A percentile compares a stretch with the other conserved stretches of the same genome.
These are phyloP conservation scores for Neoboletus magnificus DNA, from an alignment of 768 basidiomycete species.

Conservation along the genomic window DNA sequence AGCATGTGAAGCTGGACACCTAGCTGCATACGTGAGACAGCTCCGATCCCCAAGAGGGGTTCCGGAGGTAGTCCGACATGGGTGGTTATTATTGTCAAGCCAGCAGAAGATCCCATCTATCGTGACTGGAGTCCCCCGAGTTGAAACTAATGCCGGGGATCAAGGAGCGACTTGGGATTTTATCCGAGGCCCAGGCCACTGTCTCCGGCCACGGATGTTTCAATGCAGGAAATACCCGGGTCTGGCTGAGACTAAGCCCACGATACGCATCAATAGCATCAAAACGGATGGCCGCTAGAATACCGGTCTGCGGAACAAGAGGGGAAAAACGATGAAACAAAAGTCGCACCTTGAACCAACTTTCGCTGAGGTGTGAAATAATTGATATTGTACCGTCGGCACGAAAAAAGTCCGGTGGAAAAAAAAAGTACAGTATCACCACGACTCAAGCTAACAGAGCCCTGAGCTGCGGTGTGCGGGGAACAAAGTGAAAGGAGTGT, in stretches of 20 bases:
- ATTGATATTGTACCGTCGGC: background rate
- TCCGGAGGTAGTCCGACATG: background rate
- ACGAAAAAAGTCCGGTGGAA: background rate
- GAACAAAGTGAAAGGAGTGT: background rate
- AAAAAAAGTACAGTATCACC: background rate
- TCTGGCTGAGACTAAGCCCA: background rate
- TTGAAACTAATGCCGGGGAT: background rate
- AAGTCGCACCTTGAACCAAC: background rate
- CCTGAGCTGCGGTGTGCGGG: background rate
- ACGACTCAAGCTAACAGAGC: background rate
- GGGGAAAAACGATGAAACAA: background rate
- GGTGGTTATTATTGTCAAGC: background rate
- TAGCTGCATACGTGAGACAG: background rate
- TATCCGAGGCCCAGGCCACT: background rate
- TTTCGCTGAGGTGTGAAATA: background rate
- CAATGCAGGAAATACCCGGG: background rate
- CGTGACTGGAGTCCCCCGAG: background rate
- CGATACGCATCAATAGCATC: background rate
- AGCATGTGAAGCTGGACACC: background rate
- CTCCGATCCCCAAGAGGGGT: background rate
- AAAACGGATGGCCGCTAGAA: background rate
- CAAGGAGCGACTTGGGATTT: background rate
- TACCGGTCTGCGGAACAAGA: background rate
- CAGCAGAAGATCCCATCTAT: background rate
- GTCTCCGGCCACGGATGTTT: background rate